Evolutionary conservation across 1,284 basidiomycete species (phyloP), one percentile per base, ranked within the genome.

Genomic region (Sutorius eximius): DNA sequence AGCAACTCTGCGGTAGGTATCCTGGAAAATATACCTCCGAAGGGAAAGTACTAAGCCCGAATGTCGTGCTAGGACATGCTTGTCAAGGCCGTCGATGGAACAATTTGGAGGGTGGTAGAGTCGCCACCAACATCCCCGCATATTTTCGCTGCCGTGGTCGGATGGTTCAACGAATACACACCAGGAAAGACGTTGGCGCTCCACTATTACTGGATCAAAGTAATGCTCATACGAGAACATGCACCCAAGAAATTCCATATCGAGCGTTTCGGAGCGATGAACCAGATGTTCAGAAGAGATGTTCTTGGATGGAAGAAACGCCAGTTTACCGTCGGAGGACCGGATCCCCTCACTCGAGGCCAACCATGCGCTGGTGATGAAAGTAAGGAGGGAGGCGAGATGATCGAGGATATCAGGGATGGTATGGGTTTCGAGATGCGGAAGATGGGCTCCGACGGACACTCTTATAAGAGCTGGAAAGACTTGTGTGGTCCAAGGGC

Each of bases 191-290:
- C 48, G 10, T 24, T 49, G 20, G 48, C 45, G 20, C 48, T 49
- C 30, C 48, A 49, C 18, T 18, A 24, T 49, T 49, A 49, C 11
- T 49, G 45, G 48, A 48, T 49, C 30, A 32, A 49, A 49, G 3
- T 49, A 6, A 49, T 49, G 44, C 45, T 49, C 48, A 5, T 49
- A 48, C 48, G 8, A 10, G 48, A 49, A 49, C 48, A 49, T n/a
- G 48, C 48, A 49, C 29, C 44, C 10, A 20, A 45, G 20, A 49
- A n/a, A 49, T 49, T 2, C 13, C 30, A 49, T 49, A 49, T 49
- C 10, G 45, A 32, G 3, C 12, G 45, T n/a, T 49, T 49, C 11
- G 45, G 48, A 7, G 44, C 48, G 16, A 49, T 49, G 22, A 24
- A 49, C 45, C 48, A 49, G 32, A 32, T 9, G 12, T 33, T 49